Conservation (phyloP, 176 grass and related monocot genomes). For the Dendrocalamus sinicus region DNA sequence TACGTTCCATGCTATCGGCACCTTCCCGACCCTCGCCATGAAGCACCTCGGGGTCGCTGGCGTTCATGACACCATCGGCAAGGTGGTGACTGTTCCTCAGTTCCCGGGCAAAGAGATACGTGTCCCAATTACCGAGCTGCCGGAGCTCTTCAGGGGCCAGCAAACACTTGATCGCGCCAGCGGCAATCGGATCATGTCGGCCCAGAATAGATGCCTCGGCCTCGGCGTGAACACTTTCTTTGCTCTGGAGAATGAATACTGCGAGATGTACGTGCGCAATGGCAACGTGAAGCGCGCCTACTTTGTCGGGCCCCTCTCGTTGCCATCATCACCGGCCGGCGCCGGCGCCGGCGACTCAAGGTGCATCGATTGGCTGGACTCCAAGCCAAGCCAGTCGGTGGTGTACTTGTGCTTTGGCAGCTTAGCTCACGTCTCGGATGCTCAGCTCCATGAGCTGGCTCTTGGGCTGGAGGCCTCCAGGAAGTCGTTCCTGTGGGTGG, state of each 20-base stretch:
- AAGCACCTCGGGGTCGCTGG: background rate
- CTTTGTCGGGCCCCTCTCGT: conserved; percentile 14
- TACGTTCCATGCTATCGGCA: background rate
- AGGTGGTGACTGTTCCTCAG: background rate
- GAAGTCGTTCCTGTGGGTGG: conserved; percentile 36
- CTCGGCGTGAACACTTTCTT: conserved; percentile 19
- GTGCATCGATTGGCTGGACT: conserved; percentile 34
- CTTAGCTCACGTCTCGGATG: conserved; percentile 1
- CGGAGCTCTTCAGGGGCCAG: background rate
- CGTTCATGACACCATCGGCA: too few relatives aligned
- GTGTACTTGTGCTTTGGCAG: conserved; percentile 45
- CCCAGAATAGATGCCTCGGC: background rate
- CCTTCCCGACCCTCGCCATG: conserved; percentile 15
- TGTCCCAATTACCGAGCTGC: conserved; percentile 18
- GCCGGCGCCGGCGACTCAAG: background rate
- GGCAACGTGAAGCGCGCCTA: background rate
- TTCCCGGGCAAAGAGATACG: conserved; percentile 9
- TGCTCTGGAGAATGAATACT: conserved; percentile 17
- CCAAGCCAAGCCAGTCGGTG: conserved; percentile 19
- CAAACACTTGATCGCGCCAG: too few relatives aligned
- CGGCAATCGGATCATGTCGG: too few relatives aligned
- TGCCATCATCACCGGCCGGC: background rate
- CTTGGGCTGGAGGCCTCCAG: conserved; percentile 25
- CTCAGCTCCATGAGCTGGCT: conserved; percentile 35
- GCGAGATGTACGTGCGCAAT: background rate